These are phyloP conservation scores for Venturiaceae sp. DNA, from an alignment of 2,329 filamentous ascomycete genomes.

Conservation along the genomic window DNA sequence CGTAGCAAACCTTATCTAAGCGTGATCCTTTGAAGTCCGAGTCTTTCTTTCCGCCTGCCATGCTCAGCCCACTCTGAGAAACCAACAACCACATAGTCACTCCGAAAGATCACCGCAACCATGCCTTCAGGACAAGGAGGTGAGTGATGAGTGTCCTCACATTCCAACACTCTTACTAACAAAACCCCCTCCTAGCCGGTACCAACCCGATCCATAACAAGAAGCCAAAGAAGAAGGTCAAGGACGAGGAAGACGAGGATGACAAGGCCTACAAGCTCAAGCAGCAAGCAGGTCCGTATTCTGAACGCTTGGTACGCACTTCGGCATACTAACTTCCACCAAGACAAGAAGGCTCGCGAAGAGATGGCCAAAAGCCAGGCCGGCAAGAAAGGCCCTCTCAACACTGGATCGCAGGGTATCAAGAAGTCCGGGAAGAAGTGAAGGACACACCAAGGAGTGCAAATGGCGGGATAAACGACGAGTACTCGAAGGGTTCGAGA, in stretches of 20 bases:
- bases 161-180: not conserved
- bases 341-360: slow-evolving; percentile 48
- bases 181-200: slow-evolving; percentile 26
- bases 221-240: slow-evolving; percentile 70
- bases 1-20: too few relatives aligned
- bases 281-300: slow-evolving; percentile 66
- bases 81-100: not conserved
- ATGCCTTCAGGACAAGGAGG: slow-evolving; percentile 43
- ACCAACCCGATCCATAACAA: slow-evolving; percentile 56
- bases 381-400: slow-evolving; percentile 86
- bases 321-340: not conserved
- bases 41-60: not conserved
- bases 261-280: slow-evolving; percentile 75
- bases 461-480: not conserved
- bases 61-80: not conserved
- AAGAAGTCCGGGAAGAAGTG: slow-evolving; percentile 99
- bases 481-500: not conserved
- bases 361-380: slow-evolving; percentile 72
- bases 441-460: not conserved
- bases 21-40: too few relatives aligned
- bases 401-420: slow-evolving; percentile 77
- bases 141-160: slow-evolving; percentile 17
- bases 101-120: not conserved
- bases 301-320: not conserved
- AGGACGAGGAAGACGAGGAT: slow-evolving; percentile 78